These are phyloP conservation scores for Zasmidium cellare DNA, from an alignment of 2,329 filamentous ascomycete species.

Conservation along the genomic window DNA sequence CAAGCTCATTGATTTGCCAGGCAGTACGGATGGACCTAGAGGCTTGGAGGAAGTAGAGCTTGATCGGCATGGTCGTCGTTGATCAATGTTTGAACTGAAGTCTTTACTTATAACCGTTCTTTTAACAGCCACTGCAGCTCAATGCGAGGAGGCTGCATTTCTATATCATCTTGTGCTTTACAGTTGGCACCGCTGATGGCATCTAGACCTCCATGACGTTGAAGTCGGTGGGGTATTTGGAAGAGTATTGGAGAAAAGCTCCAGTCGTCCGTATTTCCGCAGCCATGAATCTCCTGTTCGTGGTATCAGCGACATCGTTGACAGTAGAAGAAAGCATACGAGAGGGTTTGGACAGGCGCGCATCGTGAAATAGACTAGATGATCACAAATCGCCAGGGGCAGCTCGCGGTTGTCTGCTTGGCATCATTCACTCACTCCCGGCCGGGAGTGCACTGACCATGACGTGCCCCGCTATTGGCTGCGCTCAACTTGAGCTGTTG, in stretches of 20 bases:
- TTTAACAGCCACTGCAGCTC: no score
- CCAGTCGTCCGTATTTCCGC: background rate
- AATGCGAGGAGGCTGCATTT: background rate
- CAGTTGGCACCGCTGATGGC: background rate
- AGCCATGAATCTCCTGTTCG: no score
- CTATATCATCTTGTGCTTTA: background rate
- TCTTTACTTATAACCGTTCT: background rate
- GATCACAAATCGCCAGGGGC: no score
- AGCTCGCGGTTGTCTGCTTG: no score
- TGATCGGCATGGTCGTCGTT: conserved; percentile 31
- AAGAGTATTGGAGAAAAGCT: background rate
- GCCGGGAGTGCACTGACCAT: background rate
- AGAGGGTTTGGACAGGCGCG: no score
- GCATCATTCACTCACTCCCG: no score
- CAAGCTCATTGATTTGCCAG: conserved; percentile 49
- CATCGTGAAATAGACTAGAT: no score
- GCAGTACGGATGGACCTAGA: conserved; percentile 47
- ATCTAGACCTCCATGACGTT: background rate
- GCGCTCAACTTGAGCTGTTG: background rate
- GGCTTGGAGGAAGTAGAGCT: conserved; percentile 50
- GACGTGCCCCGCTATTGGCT: background rate
- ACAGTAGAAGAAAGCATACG: no score
- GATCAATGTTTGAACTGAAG: background rate
- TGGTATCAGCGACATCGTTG: no score
- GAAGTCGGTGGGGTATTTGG: background rate